These are phyloP conservation scores for Inonotus hispidus DNA, from an alignment of 1,284 basidiomycete species.

Conservation along the genomic window DNA sequence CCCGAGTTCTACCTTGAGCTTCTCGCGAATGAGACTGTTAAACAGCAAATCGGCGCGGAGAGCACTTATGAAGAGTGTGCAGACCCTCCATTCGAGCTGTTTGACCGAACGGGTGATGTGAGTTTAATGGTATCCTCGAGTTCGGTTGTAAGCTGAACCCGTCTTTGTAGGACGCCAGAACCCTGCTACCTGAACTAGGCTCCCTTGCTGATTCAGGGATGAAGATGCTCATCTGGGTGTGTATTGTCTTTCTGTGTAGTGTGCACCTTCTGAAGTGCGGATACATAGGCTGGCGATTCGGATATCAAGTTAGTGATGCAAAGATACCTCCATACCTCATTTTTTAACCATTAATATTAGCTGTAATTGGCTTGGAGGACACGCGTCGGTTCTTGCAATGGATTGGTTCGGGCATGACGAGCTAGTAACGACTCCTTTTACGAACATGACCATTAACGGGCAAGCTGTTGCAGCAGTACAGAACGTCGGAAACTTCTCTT, in stretches of 20 bases:
- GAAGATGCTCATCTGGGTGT: conserved; percentile 58
- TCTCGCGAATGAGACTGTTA: conserved; percentile 33
- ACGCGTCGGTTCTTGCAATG: conserved; percentile 52
- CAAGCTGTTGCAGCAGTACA: conserved; percentile 49
- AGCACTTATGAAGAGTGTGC: conserved; percentile 43
- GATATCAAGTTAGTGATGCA: conserved; percentile 46
- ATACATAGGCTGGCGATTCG: conserved; percentile 51
- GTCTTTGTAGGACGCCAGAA: conserved; percentile 43
- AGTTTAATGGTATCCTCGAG: conserved; percentile 25
- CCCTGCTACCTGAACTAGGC: conserved; percentile 47
- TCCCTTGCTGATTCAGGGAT: conserved; percentile 47
- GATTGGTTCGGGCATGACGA: conserved; percentile 53
- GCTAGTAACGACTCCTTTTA: conserved; percentile 44
- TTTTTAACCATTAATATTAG: conserved; percentile 27
- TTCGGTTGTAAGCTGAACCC: conserved; percentile 31
- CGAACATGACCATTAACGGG: conserved; percentile 52
- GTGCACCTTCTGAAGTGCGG: background rate
- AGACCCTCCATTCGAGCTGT: conserved; percentile 34
- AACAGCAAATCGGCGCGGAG: conserved; percentile 47
- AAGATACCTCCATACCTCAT: conserved; percentile 13
- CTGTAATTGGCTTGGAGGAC: conserved; percentile 60
- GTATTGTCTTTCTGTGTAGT: conserved; percentile 1
- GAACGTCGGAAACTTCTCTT: conserved; percentile 60
- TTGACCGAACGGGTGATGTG: conserved; percentile 35
- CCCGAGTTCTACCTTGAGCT: conserved; percentile 50